These are phyloP conservation scores for Geoglossum glabrum DNA, from an alignment of 495 filamentous ascomycete species.

Conservation along the genomic window DNA sequence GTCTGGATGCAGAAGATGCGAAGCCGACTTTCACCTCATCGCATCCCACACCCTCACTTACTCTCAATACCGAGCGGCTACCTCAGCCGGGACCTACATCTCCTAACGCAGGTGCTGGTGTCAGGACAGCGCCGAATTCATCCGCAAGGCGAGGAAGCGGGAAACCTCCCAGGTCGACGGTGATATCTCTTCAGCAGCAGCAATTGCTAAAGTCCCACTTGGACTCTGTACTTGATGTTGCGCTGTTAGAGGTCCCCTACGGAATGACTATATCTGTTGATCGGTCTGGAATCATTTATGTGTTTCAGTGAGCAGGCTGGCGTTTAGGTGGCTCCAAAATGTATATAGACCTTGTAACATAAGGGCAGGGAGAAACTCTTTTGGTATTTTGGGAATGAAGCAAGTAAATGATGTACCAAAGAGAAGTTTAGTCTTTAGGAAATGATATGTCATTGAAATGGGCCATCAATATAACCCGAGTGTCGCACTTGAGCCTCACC, in stretches of 20 bases:
- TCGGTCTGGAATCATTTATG: slow-evolving; percentile 76
- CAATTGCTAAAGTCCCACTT: slow-evolving; percentile 69
- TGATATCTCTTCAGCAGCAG: slow-evolving; percentile 77
- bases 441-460: too few relatives aligned
- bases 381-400: not conserved
- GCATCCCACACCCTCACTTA: slow-evolving; percentile 46
- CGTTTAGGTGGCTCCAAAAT: not conserved
- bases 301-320: slow-evolving; percentile 41
- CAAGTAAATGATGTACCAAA: not conserved
- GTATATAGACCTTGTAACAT: not conserved
- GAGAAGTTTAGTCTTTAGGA: too few relatives aligned
- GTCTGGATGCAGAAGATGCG: slow-evolving; percentile 47
- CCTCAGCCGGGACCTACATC: slow-evolving; percentile 24
- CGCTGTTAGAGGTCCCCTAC: slow-evolving; percentile 71
- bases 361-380: not conserved
- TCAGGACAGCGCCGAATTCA: slow-evolving; percentile 15
- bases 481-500: too few relatives aligned
- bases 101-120: slow-evolving; percentile 20
- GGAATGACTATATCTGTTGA: slow-evolving; percentile 85
- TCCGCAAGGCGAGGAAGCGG: slow-evolving; percentile 20
- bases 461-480: too few relatives aligned
- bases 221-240: slow-evolving; percentile 75
- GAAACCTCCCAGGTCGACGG: slow-evolving; percentile 52
- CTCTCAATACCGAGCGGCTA: slow-evolving; percentile 51
- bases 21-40: slow-evolving; percentile 51